Conservation (phyloP, 1,284 basidiomycete genomes). For the Heterobasidion parviporum region DNA sequence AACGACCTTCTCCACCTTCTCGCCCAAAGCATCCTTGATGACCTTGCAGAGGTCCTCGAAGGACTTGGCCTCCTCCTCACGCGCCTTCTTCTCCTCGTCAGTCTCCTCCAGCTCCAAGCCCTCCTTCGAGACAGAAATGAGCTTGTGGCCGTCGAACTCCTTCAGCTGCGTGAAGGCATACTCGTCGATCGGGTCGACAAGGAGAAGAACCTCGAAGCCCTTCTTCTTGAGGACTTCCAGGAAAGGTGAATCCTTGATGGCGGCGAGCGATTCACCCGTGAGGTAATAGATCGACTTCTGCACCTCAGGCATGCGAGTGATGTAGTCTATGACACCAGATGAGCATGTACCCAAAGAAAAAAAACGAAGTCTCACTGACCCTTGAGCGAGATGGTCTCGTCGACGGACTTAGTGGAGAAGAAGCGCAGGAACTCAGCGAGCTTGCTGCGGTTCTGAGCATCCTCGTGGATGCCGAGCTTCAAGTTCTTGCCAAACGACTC, state of each 20-base stretch:
- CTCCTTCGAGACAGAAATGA: constrained; percentile 98
- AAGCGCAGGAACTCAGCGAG: constrained; percentile 99
- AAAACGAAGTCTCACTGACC: constrained; percentile 35
- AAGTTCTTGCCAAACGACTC: constrained; percentile 95
- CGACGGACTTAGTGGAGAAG: constrained; percentile 92
- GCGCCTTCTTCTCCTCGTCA: constrained; percentile 91
- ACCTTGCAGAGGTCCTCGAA: constrained; percentile 89
- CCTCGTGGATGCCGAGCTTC: constrained; percentile 99
- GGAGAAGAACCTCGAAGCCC: constrained; percentile 96
- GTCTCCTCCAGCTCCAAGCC: constrained; percentile 99
- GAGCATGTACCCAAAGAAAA: constrained; percentile 5
- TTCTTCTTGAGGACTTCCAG: constrained; percentile 99
- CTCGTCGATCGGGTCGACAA: constrained; percentile 98
- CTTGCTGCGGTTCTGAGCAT: constrained; percentile 98
- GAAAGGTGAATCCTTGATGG: constrained; percentile 95
- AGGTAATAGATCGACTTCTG: constrained; percentile 99
- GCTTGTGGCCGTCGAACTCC: constrained; percentile 99
- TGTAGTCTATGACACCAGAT: constrained; percentile 67
- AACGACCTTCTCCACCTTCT: constrained; percentile 99
- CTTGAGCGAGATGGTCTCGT: constrained; percentile 94
- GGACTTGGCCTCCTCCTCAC: constrained; percentile 83
- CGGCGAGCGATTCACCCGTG: constrained; percentile 93
- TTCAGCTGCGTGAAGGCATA: constrained; percentile 98
- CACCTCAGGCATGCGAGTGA: constrained; percentile 98
- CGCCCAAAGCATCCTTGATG: constrained; percentile 98